Percentiles rank a stretch among this genome's conserved stretches.
phyloP scores from a whole-genome alignment of 306 rosid genomes.

The Castanea sativa region DNA sequence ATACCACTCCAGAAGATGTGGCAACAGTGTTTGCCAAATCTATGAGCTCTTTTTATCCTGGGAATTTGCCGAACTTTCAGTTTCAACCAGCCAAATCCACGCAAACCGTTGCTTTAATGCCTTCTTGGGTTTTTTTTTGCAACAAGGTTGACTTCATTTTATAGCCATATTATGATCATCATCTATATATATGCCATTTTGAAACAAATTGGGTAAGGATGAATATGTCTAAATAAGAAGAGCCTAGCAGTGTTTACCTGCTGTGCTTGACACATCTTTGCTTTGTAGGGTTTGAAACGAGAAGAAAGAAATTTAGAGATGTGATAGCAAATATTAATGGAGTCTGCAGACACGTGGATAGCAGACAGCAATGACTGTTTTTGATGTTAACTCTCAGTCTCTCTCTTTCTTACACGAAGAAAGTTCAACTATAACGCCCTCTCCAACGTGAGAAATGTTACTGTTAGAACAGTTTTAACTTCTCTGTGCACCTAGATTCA shows the following conservation, averaged over 20 bases:
- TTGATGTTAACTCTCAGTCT: background rate
- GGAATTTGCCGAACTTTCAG: constrained; percentile 4
- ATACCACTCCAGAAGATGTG: background rate
- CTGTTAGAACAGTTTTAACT: background rate
- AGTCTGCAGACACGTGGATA: background rate
- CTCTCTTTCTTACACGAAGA: background rate
- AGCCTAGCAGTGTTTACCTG: background rate
- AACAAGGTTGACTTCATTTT: background rate
- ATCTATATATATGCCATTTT: background rate
- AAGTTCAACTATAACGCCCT: background rate
- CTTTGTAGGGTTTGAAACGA: background rate
- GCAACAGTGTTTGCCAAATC: constrained; percentile 11
- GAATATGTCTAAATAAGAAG: background rate
- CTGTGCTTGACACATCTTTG: background rate
- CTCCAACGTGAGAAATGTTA: background rate
- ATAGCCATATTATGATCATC: too few species aligned
- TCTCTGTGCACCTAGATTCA: too few species aligned
- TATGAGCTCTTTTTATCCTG: constrained; percentile 1
- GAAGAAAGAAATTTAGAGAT: background rate
- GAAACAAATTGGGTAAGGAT: constrained; percentile 8
- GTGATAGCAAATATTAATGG: background rate
- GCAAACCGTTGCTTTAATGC: constrained; percentile 21
- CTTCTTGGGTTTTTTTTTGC: background rate
- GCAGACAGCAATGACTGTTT: background rate
- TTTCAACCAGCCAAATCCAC: constrained; percentile 19